Conservation (phyloP, 1,284 basidiomycete species). For the Fomitiporia mediterranea region DNA sequence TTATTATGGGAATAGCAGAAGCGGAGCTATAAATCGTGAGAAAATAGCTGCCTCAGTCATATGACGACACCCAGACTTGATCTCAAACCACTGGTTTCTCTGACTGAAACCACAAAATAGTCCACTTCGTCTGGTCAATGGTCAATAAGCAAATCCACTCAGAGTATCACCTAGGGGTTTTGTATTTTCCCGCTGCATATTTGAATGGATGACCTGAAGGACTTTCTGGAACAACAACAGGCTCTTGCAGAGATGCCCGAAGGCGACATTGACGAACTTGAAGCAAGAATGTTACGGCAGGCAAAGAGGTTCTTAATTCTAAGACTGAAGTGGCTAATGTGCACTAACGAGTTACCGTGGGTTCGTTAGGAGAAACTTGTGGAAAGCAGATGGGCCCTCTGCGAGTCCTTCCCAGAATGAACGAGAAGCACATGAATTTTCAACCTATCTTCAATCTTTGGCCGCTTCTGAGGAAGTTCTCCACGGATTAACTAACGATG, state of each 20-base stretch:
- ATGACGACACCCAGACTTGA: too few species aligned
- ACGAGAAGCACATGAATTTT: not conserved
- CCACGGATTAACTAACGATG: too few species aligned
- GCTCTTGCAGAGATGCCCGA: constrained; percentile 14
- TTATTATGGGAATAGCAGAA: too few species aligned
- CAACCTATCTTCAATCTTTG: not conserved
- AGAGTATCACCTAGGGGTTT: too few species aligned
- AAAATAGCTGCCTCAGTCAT: not conserved
- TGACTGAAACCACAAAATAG: too few species aligned
- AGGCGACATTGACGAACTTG: constrained; percentile 17
- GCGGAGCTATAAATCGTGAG: not conserved
- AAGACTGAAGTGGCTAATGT: not conserved
- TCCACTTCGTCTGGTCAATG: too few species aligned
- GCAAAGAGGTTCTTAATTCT: constrained; percentile 5
- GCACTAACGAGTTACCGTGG: not conserved
- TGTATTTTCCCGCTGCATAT: too few species aligned
- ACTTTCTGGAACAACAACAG: constrained; percentile 8
- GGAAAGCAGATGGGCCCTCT: not conserved
- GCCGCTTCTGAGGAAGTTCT: not conserved
- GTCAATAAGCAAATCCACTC: too few species aligned
- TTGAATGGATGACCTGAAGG: not conserved
- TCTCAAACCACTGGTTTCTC: too few species aligned
- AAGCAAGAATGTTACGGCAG: not conserved
- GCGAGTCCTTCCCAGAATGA: not conserved
- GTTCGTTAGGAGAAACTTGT: constrained; percentile 6